Evolutionary conservation across 805 yeast species (phyloP).

Genomic region (Saccharomycopsis selenospora): DNA sequence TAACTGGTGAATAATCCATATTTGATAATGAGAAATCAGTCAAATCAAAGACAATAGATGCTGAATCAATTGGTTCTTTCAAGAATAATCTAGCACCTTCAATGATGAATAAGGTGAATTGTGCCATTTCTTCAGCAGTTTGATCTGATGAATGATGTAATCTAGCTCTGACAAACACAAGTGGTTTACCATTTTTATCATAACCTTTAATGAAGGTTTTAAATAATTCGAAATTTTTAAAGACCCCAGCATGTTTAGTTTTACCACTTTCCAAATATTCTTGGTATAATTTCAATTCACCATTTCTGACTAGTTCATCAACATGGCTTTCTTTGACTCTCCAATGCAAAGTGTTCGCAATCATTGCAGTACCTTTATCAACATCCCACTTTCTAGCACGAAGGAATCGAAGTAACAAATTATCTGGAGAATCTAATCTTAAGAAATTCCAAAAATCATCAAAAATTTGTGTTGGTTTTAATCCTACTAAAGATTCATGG

Average conservation of each 20-base stretch:
- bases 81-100: slow-evolving; percentile 77
- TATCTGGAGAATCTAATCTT: slow-evolving; percentile 79
- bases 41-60: slow-evolving; percentile 79
- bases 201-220: slow-evolving; percentile 71
- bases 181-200: slow-evolving; percentile 69
- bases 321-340: slow-evolving; percentile 53
- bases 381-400: slow-evolving; percentile 85
- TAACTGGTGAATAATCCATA: slow-evolving; percentile 90
- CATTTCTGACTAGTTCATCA: slow-evolving; percentile 55
- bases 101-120: slow-evolving; percentile 66
- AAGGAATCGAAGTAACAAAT: slow-evolving; percentile 62
- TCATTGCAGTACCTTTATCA: slow-evolving; percentile 61
- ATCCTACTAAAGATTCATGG: slow-evolving; percentile 42
- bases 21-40: slow-evolving; percentile 81
- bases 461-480: slow-evolving; percentile 46
- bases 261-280: slow-evolving; percentile 15
- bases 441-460: slow-evolving; percentile 50
- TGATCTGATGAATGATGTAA: slow-evolving; percentile 66
- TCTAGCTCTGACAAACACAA: slow-evolving; percentile 74
- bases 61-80: slow-evolving; percentile 69
- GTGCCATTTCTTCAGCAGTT: slow-evolving; percentile 62
- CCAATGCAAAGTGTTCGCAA: slow-evolving; percentile 71
- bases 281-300: slow-evolving; percentile 47
- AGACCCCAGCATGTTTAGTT: slow-evolving; percentile 35
- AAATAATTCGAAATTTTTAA: slow-evolving; percentile 51